A percentile compares a stretch with the other conserved stretches of the same genome.
Conservation (phyloP, 345 rosid species). For the Toxicodendron radicans region DNA sequence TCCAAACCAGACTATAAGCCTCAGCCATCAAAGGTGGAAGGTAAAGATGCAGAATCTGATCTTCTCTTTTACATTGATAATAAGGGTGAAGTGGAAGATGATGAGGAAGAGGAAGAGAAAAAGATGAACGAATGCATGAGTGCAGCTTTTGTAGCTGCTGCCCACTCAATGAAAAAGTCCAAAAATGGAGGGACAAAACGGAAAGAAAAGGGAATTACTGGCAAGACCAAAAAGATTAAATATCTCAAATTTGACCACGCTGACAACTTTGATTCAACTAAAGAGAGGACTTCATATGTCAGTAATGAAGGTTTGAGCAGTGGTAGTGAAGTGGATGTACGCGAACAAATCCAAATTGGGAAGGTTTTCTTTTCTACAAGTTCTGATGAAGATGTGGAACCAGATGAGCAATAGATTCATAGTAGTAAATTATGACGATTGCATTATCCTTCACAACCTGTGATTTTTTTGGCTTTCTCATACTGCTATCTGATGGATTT, state of each 20-base stretch:
- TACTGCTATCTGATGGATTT: not conserved
- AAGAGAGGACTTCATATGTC: constrained; percentile 19
- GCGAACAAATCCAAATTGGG: too few relatives aligned
- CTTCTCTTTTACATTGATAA: constrained; percentile 43
- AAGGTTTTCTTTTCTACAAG: constrained; percentile 11
- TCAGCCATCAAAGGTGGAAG: constrained; percentile 17
- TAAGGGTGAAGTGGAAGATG: constrained; percentile 31
- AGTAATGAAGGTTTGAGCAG: constrained; percentile 29
- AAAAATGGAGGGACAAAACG: constrained; percentile 29
- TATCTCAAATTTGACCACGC: constrained; percentile 28
- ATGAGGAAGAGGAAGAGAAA: constrained; percentile 22
- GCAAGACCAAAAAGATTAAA: constrained; percentile 34
- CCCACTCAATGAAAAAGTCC: constrained; percentile 30
- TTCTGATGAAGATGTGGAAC: constrained; percentile 30
- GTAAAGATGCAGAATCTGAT: constrained; percentile 25
- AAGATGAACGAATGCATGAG: constrained; percentile 33
- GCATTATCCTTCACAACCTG: not conserved
- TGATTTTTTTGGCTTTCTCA: not conserved
- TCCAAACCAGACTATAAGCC: constrained; percentile 27
- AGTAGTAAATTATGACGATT: not conserved
- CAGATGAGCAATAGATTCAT: not conserved
- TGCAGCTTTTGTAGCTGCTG: constrained; percentile 46
- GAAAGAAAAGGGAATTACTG: constrained; percentile 26
- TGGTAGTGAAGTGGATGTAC: constrained; percentile 51
- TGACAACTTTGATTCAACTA: constrained; percentile 22